Percentiles rank a stretch among this genome's conserved stretches.
Evolutionary conservation across 805 yeast genomes (phyloP).

Genomic region (Candida insectalens): DNA sequence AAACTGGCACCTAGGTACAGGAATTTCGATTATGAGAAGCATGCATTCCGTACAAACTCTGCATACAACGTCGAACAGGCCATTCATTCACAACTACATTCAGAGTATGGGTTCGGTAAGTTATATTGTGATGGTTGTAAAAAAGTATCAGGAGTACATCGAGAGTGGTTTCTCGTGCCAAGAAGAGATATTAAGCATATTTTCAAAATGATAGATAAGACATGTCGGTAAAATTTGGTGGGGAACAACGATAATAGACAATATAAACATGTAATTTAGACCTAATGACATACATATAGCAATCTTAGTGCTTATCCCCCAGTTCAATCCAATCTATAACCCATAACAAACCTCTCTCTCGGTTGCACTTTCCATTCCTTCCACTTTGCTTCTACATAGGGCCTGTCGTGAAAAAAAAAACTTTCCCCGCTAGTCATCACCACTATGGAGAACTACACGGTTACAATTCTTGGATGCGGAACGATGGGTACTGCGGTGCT

Average conservation of each 20-base stretch:
- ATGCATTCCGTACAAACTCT: conserved; percentile 28
- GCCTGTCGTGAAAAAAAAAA: no score
- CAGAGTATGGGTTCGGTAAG: conserved; percentile 36
- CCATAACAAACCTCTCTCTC: no score
- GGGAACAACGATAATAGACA: no score
- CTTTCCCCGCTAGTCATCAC: no score
- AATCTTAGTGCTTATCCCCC: no score
- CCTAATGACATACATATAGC: no score
- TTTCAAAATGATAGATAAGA: conserved; percentile 9
- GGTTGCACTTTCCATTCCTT: no score
- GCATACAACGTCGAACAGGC: conserved; percentile 30
- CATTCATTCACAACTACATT: conserved; percentile 30
- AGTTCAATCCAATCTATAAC: no score
- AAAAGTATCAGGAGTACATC: conserved; percentile 22
- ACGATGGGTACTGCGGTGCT: conserved; percentile 93
- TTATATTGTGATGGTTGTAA: conserved; percentile 39
- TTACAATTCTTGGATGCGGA: conserved; percentile 86
- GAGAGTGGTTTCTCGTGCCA: conserved; percentile 51
- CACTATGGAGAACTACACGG: conserved; percentile 15
- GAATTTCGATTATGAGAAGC: conserved; percentile 14
- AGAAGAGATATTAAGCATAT: conserved; percentile 27
- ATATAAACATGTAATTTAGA: no score
- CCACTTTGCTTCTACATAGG: no score
- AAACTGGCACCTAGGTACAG: conserved; percentile 3
- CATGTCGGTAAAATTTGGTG: not conserved